Percentiles rank a stretch among this genome's conserved stretches.
Evolutionary conservation across 192 early-diverging fungal species (phyloP).

Genomic region (Entomortierella beljakovae): DNA sequence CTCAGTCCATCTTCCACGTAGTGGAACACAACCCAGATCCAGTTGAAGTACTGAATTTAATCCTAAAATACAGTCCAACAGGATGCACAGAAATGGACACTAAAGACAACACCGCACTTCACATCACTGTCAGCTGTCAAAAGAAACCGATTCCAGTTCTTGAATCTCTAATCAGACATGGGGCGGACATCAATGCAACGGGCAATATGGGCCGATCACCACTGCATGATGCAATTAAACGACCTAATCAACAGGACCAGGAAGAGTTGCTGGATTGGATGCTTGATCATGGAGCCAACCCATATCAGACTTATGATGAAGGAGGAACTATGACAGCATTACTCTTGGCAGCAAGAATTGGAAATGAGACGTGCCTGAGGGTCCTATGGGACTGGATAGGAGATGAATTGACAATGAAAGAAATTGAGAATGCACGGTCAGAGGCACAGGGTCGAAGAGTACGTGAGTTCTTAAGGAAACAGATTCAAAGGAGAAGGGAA

Average conservation of each 20-base stretch:
- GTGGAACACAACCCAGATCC: slow-evolving; percentile 47
- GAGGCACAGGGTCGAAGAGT: slow-evolving; percentile 43
- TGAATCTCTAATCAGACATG: slow-evolving; percentile 36
- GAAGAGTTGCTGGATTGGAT: slow-evolving; percentile 56
- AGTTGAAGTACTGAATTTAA: slow-evolving; percentile 39
- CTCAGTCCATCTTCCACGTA: slow-evolving; percentile 52
- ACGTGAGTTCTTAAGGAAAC: slow-evolving; percentile 49
- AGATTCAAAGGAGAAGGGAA: slow-evolving; percentile 45
- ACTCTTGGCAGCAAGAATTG: slow-evolving; percentile 36
- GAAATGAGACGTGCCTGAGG: slow-evolving; percentile 31
- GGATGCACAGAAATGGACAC: slow-evolving; percentile 36
- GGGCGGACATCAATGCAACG: slow-evolving; percentile 50
- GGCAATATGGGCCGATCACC: slow-evolving; percentile 44
- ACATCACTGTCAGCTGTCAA: slow-evolving; percentile 43
- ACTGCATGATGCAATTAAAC: slow-evolving; percentile 53
- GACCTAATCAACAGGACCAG: slow-evolving; percentile 51
- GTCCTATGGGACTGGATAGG: slow-evolving; percentile 54
- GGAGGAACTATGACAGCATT: slow-evolving; percentile 33
- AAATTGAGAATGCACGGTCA: slow-evolving; percentile 49
- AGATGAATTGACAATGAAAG: slow-evolving; percentile 49
- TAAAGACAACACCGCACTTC: slow-evolving; percentile 43
- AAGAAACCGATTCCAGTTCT: slow-evolving; percentile 31
- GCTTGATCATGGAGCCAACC: slow-evolving; percentile 61
- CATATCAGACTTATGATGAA: slow-evolving; percentile 50
- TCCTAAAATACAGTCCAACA: slow-evolving; percentile 25